Base-by-base conservation (phyloP, 352 stramenopile genomes). In the Pythium dissimile region DNA sequence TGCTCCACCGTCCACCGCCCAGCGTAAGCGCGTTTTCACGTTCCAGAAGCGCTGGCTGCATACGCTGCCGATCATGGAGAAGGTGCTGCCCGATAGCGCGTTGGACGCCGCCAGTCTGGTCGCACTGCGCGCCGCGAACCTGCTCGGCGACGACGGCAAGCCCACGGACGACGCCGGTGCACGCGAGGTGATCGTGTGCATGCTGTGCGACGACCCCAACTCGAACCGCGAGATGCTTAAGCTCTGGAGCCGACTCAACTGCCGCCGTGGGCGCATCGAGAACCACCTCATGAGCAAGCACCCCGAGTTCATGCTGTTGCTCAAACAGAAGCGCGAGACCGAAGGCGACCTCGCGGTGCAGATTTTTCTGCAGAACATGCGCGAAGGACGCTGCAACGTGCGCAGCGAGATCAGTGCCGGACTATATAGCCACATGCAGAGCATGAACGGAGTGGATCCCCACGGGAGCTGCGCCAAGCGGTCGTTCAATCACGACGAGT, bases 41-140 rank as follows among this genome's bases (percentile, higher is more conserved):
- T 91, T 91, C 64, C 81, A 91, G 60, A 88, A 87, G 64, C 69
- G 81, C 18, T 91, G 81, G 81, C 60, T 89, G 39, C 77, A 89
- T 55, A 77, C 81, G 52, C 73, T 91, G n/a, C 81, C 81, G 26
- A 91, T 91, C 51, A 75, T 87, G 35, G 79, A 91, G 67, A 84
- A 80, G 26, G 68, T 72, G n/a, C 55, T 89, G 2, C 59, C 73
- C 0, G 75, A 79, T n/a, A 57, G 50, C 30, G 59, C 69, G 10
- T 43, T 76, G 30, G 60, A 73, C 13, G 55, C 44, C 8, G 58
- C 63, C 30, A 72, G 71, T 23, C 37, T 75, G 11, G 74, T 73
- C 37, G 57, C 64, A 11, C 43, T 70, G 15, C 69, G 60, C 18
- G 48, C 54, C n/a, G 49, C 61, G 41, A 67, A 62, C 23, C 20